Evolutionary conservation across 2,329 filamentous ascomycete species (phyloP).

Genomic region (Penicillium sp.): DNA sequence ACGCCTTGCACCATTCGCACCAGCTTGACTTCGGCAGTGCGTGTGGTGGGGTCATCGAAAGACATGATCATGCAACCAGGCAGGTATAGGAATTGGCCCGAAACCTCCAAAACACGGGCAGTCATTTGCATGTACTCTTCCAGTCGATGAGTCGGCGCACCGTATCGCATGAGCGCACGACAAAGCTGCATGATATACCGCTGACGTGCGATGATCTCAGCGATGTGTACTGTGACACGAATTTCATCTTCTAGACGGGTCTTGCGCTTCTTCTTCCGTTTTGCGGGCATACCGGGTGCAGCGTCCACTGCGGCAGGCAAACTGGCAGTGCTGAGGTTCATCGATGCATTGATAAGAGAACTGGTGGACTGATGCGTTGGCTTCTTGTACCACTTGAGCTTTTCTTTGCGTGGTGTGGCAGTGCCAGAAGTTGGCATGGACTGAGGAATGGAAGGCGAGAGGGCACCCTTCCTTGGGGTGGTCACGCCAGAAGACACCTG

Average conservation of each 20-base stretch:
- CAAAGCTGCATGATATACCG: conserved; percentile 84
- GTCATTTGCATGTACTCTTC: conserved; percentile 93
- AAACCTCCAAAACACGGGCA: conserved; percentile 80
- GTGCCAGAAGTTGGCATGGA: conserved; percentile 29
- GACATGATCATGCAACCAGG: conserved; percentile 95
- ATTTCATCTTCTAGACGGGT: conserved; percentile 52
- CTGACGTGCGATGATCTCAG: conserved; percentile 73
- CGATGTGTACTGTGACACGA: conserved; percentile 62
- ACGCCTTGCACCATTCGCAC: conserved; percentile 46
- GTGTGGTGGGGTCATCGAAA: conserved; percentile 61
- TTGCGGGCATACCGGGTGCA: conserved; percentile 11
- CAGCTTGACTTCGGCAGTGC: conserved; percentile 51
- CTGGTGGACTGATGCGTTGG: conserved; percentile 36
- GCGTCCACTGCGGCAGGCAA: conserved; percentile 30
- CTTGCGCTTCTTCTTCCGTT: conserved; percentile 29
- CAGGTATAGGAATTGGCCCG: conserved; percentile 87
- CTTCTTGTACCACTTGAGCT: conserved; percentile 47
- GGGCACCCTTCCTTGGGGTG: conserved; percentile 27
- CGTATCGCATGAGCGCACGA: conserved; percentile 83
- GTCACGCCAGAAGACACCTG: conserved; percentile 30
- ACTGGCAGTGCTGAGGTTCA: conserved; percentile 37
- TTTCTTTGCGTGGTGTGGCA: conserved; percentile 38
- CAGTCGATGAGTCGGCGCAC: conserved; percentile 86
- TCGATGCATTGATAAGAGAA: conserved; percentile 41
- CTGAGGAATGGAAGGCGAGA: conserved; percentile 20